Evolutionary conservation across 2,329 filamentous ascomycete species (phyloP).

Genomic region (Aureobasidium zeae): DNA sequence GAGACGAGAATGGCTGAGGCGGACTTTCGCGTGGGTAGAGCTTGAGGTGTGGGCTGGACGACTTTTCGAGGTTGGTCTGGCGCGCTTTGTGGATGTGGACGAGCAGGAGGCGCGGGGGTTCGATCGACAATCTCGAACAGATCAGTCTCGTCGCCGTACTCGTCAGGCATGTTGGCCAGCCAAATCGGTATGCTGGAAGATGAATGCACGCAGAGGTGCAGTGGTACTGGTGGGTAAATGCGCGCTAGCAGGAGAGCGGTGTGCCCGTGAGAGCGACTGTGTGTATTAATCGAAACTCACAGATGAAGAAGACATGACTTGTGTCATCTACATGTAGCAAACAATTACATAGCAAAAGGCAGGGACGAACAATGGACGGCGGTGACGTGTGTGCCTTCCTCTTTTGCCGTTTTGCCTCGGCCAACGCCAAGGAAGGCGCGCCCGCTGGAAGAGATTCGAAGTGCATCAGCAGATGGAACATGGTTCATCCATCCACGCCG

Average conservation of each 20-base stretch:
- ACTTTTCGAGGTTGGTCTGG: slow-evolving; percentile 40
- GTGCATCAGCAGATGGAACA: too few species aligned
- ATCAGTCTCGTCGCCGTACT: slow-evolving; percentile 36
- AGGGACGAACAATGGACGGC: too few species aligned
- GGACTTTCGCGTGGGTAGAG: slow-evolving; percentile 55
- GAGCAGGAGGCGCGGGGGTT: slow-evolving; percentile 28
- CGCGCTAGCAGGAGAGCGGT: not conserved
- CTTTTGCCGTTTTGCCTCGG: not conserved
- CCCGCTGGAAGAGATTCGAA: too few species aligned
- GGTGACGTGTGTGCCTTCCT: too few species aligned
- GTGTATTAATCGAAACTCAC: too few species aligned
- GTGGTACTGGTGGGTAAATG: not conserved
- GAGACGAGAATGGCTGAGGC: slow-evolving; percentile 82
- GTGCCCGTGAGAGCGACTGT: slow-evolving; percentile 9
- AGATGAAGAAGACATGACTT: too few species aligned
- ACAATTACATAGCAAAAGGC: too few species aligned
- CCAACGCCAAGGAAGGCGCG: too few species aligned
- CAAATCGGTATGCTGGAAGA: not conserved
- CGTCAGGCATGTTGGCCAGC: slow-evolving; percentile 37
- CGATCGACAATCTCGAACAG: slow-evolving; percentile 31
- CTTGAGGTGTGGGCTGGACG: slow-evolving; percentile 82
- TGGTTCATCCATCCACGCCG: slow-evolving; percentile 3
- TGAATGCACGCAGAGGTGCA: not conserved
- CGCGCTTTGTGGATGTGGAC: not conserved
- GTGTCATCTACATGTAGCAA: too few species aligned